Conservation (phyloP, 2,329 filamentous ascomycete genomes). For the Epichloe glyceriae region DNA sequence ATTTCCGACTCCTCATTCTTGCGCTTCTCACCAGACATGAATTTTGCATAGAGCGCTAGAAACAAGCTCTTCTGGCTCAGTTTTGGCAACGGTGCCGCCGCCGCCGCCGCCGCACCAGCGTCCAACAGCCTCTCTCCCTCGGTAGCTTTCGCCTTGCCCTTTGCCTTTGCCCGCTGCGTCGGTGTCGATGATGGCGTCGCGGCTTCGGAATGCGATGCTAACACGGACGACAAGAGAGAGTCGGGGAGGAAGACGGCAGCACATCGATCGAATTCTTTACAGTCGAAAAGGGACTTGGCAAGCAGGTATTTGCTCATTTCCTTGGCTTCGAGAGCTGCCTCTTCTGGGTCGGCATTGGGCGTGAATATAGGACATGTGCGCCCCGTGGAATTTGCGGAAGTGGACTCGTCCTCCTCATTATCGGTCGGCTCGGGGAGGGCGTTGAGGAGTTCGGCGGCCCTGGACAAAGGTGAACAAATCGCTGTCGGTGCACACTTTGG, state of each 20-base stretch:
- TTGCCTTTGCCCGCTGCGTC: conserved; percentile 45
- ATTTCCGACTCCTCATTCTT: conserved; percentile 96
- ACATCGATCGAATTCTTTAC: conserved; percentile 87
- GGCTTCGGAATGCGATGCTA: conserved; percentile 34
- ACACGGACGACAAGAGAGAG: conserved; percentile 55
- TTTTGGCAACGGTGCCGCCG: conserved; percentile 28
- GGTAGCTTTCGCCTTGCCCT: conserved; percentile 40
- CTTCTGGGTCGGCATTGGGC: conserved; percentile 52
- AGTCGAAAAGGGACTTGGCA: conserved; percentile 91
- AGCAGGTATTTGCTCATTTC: conserved; percentile 78
- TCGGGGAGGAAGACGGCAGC: conserved; percentile 80
- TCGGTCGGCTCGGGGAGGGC: conserved; percentile 52
- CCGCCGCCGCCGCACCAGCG: background rate
- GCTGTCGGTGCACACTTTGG: no score
- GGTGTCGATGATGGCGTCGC: conserved; percentile 15
- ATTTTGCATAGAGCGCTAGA: conserved; percentile 81
- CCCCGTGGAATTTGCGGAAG: conserved; percentile 17
- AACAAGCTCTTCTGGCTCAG: conserved; percentile 90
- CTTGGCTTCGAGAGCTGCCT: conserved; percentile 62
- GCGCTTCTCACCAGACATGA: conserved; percentile 85
- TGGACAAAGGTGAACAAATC: conserved; percentile 22
- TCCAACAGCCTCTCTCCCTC: conserved; percentile 11
- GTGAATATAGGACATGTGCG: conserved; percentile 35
- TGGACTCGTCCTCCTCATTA: conserved; percentile 37
- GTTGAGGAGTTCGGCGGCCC: conserved; percentile 88